Evolutionary conservation across 805 yeast genomes (phyloP), one percentile per base, ranked within the genome.

Genomic region (Myxozyma neglecta): DNA sequence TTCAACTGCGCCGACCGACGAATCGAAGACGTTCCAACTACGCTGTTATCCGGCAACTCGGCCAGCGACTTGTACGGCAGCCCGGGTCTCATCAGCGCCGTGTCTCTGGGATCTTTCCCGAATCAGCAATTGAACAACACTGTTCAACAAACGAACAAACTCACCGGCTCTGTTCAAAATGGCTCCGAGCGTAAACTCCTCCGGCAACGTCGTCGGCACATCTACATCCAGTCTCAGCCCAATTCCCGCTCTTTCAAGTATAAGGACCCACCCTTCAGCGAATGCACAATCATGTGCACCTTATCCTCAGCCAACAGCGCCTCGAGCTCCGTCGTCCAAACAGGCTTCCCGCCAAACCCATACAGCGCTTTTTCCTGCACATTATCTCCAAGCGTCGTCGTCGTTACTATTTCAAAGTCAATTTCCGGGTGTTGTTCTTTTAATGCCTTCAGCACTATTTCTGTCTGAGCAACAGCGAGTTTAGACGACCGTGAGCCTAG

Each of bases 271-370:
- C 92, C 98, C 74, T 94, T 94, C 68, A 94, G 80, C 2, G 97
- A 89, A 74, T 94, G 98, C 43, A 93, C 98, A 71, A 94, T 87
- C 75, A 93, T 77, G 73, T 94, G 97, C 53, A 93, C 79, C 75
- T 85, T 80, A 68, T 79, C 85, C 18, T 77, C 79, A 66, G 88
- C 80, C 44, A 93, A 77, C 53, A 91, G 77, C 29, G 85, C 86
- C 75, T 94, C 99, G 60, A 94, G 80, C 75, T 94, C 99, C 72
- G 89, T 89, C 2, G 99, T 94, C 99, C 99, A 94, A 29, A 94
- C 75, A 0, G 97, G 85, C 74, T 94, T 94, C 32, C 99, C 99
- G 47, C 97, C 98, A 76, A 94, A 94, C 3, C 96, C 84, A 74
- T 93, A 94, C 53, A 94, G 79, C 7, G 99, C 97, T 72, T 85